Percentiles rank a stretch among this genome's conserved stretches.
phyloP scores from a whole-genome alignment of 164 flowering plant genomes.

The Vitis cinerea region DNA sequence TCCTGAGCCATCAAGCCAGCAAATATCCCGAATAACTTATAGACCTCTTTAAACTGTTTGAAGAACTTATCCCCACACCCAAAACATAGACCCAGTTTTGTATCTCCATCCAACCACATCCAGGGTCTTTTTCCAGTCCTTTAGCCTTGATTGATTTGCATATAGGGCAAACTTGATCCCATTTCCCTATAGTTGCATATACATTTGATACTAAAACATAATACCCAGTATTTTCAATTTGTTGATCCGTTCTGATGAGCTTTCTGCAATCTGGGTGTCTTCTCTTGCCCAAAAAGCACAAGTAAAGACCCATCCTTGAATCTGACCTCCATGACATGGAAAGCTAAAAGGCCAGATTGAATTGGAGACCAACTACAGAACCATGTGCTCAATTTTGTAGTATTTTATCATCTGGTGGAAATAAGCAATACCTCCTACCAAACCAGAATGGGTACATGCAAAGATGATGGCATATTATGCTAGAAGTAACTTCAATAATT shows the following conservation, averaged over 20 bases:
- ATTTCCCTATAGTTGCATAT: constrained; percentile 43
- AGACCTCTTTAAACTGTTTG: constrained; percentile 29
- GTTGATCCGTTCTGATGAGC: constrained; percentile 21
- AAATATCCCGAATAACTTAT: constrained; percentile 24
- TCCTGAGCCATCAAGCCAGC: constrained; percentile 36
- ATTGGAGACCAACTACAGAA: constrained; percentile 42
- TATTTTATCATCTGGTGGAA: constrained; percentile 29
- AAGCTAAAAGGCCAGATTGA: constrained; percentile 27
- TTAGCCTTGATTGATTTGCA: constrained; percentile 32
- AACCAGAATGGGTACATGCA: constrained; percentile 53
- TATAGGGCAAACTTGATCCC: constrained; percentile 36
- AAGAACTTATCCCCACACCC: constrained; percentile 22
- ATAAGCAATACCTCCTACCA: constrained; percentile 31
- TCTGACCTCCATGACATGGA: constrained; percentile 45
- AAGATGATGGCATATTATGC: constrained; percentile 18
- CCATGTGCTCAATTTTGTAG: constrained; percentile 35
- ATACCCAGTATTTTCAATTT: constrained; percentile 33
- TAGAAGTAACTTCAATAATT: too few relatives aligned
- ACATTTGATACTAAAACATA: constrained; percentile 44
- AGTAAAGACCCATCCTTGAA: constrained; percentile 50
- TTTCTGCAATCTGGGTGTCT: constrained; percentile 27
- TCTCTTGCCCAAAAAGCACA: constrained; percentile 36
- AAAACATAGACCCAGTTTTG: constrained; percentile 32
- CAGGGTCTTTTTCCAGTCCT: constrained; percentile 44
- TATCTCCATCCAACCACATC: constrained; percentile 49